These are phyloP conservation scores for Spergularia bocconei DNA, from an alignment of 148 eudicot genomes.

Conservation along the genomic window DNA sequence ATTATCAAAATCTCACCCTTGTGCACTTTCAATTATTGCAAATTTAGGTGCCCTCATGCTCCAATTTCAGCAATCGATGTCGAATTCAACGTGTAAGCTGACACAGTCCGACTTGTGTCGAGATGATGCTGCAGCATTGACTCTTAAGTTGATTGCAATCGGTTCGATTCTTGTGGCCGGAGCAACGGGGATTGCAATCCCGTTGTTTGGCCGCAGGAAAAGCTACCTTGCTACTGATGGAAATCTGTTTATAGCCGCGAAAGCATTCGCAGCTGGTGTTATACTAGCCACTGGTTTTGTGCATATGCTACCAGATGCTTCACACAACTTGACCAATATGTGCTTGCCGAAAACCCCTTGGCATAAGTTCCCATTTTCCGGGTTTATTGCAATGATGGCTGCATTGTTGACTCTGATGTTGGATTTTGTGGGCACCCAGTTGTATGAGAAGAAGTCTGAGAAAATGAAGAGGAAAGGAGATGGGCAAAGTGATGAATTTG, in stretches of 20 bases:
- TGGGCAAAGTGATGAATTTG: constrained; percentile 13
- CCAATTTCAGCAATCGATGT: constrained; percentile 31
- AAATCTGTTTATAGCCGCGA: constrained; percentile 44
- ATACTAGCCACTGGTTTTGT: constrained; percentile 75
- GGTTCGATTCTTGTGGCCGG: constrained; percentile 43
- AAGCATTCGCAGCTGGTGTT: constrained; percentile 61
- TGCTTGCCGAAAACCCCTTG: constrained; percentile 75
- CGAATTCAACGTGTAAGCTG: constrained; percentile 33
- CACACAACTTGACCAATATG: constrained; percentile 49
- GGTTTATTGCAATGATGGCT: constrained; percentile 84
- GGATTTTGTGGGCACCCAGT: constrained; percentile 85
- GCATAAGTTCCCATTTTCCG: constrained; percentile 81
- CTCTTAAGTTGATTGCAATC: constrained; percentile 41
- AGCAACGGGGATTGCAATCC: constrained; percentile 42
- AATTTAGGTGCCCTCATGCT: constrained; percentile 27
- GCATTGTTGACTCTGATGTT: constrained; percentile 65
- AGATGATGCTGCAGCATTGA: constrained; percentile 40
- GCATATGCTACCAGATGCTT: constrained; percentile 89
- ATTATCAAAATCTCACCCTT: neutral
- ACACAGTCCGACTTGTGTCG: constrained; percentile 32
- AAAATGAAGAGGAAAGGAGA: constrained; percentile 27
- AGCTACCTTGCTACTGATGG: constrained; percentile 41
- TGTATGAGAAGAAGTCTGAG: constrained; percentile 73
- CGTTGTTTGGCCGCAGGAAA: constrained; percentile 37
- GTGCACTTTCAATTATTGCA: neutral